These are phyloP conservation scores for Lactarius akahatsu DNA, from an alignment of 768 basidiomycete genomes.

Conservation along the genomic window DNA sequence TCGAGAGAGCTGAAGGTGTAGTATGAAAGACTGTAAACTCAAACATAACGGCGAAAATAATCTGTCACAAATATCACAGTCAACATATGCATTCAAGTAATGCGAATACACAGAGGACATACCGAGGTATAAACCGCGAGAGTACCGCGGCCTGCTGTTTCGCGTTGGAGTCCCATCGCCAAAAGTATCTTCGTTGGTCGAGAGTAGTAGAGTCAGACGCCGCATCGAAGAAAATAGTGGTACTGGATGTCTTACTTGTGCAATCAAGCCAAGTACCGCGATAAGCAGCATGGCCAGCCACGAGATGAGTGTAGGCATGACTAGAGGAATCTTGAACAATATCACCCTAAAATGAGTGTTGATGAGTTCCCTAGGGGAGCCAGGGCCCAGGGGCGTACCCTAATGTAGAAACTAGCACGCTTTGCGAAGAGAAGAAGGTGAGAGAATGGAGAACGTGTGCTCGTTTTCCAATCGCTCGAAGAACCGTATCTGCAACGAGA, in stretches of 20 bases:
- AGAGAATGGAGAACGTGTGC: conserved; percentile 75
- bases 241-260: conserved; percentile 35
- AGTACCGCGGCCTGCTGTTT: conserved; percentile 62
- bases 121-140: conserved; percentile 61
- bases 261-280: conserved; percentile 53
- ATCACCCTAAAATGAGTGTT: conserved; percentile 41
- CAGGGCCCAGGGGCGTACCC: conserved; percentile 29
- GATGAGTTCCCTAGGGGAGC: not conserved
- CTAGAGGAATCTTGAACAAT: conserved; percentile 40
- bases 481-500: conserved; percentile 40
- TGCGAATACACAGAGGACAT: conserved; percentile 20
- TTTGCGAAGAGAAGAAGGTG: conserved; percentile 61
- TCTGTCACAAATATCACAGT: conserved; percentile 35
- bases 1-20: conserved; percentile 55
- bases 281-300: conserved; percentile 51
- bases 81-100: not conserved
- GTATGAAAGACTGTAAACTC: conserved; percentile 66
- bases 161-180: conserved; percentile 60
- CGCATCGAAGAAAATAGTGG: not conserved
- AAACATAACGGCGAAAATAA: conserved; percentile 64
- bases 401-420: conserved; percentile 43
- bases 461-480: conserved; percentile 70
- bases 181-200: conserved; percentile 45
- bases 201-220: not conserved
- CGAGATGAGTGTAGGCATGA: conserved; percentile 45